Evolutionary conservation across 2,329 filamentous ascomycete genomes (phyloP).

Genomic region (Diaporthe velutina): DNA sequence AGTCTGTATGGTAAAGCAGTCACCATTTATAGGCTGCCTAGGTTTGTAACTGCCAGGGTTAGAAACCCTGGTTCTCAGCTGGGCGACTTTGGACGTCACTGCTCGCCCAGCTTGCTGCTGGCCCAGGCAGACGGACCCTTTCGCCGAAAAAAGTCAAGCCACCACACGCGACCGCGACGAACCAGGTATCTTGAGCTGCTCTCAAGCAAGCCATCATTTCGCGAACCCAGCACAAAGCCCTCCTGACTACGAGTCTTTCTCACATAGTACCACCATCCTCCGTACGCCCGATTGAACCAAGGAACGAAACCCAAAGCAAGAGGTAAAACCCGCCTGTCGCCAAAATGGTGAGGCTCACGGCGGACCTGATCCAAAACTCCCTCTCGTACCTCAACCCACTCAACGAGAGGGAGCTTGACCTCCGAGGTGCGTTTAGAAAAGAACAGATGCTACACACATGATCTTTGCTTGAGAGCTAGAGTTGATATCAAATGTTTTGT

Average conservation of each 20-base stretch:
- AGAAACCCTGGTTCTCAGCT: background rate
- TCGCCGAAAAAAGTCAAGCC: conserved; percentile 25
- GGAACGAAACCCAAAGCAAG: conserved; percentile 25
- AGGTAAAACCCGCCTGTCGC: conserved; percentile 41
- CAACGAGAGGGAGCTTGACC: conserved; percentile 98
- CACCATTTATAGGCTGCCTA: too few species aligned
- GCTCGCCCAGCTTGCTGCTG: background rate
- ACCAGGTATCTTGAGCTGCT: conserved; percentile 17
- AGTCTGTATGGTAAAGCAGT: background rate
- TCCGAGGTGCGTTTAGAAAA: conserved; percentile 98
- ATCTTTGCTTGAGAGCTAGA: conserved; percentile 69
- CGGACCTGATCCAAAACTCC: conserved; percentile 93
- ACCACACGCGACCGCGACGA: conserved; percentile 32
- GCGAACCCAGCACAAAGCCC: background rate
- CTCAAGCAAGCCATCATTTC: background rate
- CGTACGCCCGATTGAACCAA: background rate
- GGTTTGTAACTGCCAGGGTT: conserved; percentile 13
- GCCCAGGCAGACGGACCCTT: background rate
- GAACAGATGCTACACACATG: conserved; percentile 93
- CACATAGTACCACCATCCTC: background rate
- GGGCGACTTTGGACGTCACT: conserved; percentile 16
- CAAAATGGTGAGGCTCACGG: conserved; percentile 88
- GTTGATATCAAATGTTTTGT: conserved; percentile 79
- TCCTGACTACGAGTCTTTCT: background rate
- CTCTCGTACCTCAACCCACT: conserved; percentile 98